A percentile compares a stretch with the other conserved stretches of the same genome.
Evolutionary conservation across 208 protist genomes (phyloP).

Genomic region (Trypanosoma mega): DNA sequence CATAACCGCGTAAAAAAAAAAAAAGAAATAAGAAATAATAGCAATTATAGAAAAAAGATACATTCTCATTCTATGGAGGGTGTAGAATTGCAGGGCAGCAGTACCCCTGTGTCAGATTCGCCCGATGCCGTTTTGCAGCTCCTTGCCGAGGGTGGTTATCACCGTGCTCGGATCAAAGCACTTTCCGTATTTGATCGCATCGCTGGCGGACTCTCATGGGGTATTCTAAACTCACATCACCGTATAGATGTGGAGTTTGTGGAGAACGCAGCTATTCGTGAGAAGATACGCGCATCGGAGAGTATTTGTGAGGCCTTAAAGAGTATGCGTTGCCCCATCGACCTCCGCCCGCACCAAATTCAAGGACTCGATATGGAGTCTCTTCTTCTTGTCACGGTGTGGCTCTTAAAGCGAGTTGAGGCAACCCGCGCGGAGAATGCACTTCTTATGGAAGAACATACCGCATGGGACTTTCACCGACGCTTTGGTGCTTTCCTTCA

Average conservation of each 20-base stretch:
- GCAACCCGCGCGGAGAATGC: slow-evolving; percentile 68
- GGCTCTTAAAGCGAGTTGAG: slow-evolving; percentile 73
- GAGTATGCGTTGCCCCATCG: slow-evolving; percentile 70
- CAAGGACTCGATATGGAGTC: slow-evolving; percentile 67
- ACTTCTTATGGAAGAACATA: slow-evolving; percentile 47
- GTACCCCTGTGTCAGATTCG: neutral
- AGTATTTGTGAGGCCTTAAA: slow-evolving; percentile 17
- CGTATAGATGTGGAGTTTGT: slow-evolving; percentile 84
- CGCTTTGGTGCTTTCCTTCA: slow-evolving; percentile 7
- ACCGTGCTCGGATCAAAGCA: slow-evolving; percentile 65
- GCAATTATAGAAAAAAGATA: too few relatives aligned
- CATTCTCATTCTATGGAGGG: too few relatives aligned
- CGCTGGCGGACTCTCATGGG: slow-evolving; percentile 82
- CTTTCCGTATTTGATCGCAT: slow-evolving; percentile 79
- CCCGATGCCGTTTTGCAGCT: slow-evolving; percentile 48
- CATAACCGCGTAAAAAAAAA: neutral
- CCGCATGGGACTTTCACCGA: slow-evolving; percentile 54
- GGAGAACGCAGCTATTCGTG: slow-evolving; percentile 64
- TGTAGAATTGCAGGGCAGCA: too few relatives aligned
- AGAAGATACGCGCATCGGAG: slow-evolving; percentile 60
- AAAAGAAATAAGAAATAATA: neutral
- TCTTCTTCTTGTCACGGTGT: slow-evolving; percentile 74
- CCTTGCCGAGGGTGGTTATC: slow-evolving; percentile 79
- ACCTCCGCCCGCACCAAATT: slow-evolving; percentile 75
- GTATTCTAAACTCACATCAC: slow-evolving; percentile 56